These are phyloP conservation scores for Hordeum vulgare DNA, from an alignment of 176 grass and related monocot species.

Conservation along the genomic window DNA sequence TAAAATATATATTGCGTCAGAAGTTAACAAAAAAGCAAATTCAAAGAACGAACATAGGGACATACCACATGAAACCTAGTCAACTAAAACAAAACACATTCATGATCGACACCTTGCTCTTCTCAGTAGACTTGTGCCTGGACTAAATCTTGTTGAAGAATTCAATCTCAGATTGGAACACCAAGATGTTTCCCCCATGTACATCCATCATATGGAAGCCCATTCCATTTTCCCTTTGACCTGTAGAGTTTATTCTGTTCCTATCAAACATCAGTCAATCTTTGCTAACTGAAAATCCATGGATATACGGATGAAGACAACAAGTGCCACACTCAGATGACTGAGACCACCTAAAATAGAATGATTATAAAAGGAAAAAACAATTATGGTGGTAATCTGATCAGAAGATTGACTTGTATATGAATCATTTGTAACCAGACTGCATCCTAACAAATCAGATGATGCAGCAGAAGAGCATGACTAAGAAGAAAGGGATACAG, in stretches of 20 bases:
- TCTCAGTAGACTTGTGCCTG: too few species aligned
- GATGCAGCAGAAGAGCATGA: neutral
- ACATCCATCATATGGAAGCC: constrained; percentile 44
- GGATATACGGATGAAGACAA: neutral
- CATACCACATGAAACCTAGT: too few species aligned
- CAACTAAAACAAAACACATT: too few species aligned
- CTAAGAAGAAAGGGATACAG: neutral
- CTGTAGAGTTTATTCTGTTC: too few species aligned
- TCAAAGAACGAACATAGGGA: too few species aligned
- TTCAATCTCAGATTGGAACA: neutral
- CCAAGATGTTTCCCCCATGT: neutral
- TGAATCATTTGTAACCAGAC: neutral
- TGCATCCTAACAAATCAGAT: neutral
- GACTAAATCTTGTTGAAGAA: too few species aligned
- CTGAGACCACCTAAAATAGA: neutral
- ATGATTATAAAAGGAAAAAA: neutral
- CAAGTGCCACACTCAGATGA: neutral
- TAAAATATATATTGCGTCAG: too few species aligned
- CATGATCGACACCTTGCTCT: too few species aligned
- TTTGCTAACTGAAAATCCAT: neutral
- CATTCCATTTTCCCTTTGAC: constrained; percentile 59
- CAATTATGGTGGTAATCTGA: neutral
- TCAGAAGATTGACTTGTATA: neutral
- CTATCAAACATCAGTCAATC: neutral
- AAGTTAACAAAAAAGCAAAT: too few species aligned